Base-by-base conservation (phyloP, 345 rosid species). In the Pistacia atlantica region DNA sequence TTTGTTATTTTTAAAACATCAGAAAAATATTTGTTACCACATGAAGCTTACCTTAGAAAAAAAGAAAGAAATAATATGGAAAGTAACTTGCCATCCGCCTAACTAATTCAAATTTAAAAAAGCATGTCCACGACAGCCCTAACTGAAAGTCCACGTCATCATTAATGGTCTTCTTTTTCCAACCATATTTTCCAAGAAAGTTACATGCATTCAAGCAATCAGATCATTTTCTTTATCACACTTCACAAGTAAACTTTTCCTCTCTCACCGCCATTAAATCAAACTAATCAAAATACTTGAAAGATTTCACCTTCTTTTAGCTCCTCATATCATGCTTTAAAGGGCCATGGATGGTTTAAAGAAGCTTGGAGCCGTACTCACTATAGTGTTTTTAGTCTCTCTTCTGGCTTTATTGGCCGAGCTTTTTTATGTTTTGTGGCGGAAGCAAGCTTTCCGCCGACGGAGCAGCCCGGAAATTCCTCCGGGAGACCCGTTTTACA, bases 351-450 rank as follows among this genome's bases (percentile, higher is more conserved):
- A 71, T 60, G 65, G 82, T 59, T 57, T 83, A 25, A 79, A 77
- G 76, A 83, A 73, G 86, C 78, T 85, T 25, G 86, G 75, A 42
- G 59, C 83, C 10, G 77, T 73, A 11, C 88, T 94, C 62, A 77
- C 84, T 11, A 84, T 28, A 0, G 68, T 91, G 61, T 90, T 92
- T 84, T 71, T 71, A 13, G 78, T 87, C 67, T 75, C 77, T 18
- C 10, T 94, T 45, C 69, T 75, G 2, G 88, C 83, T 25, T 69
- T 90, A 20, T 48, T 83, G 2, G 79, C 80, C 10, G 85, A 84
- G 76, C 71, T 91, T 51, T 8, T 86, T 64, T 91, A 88, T 87
- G 86, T 88, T 48, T 73, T 87, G 33, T 87, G 90, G 86, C 80
- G 90, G 48, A 83, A 83, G 63, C 80, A 87, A 16, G 65, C 83